phyloP scores from a whole-genome alignment of 2,329 filamentous ascomycete species.

The Ambrosiella beaveri region DNA sequence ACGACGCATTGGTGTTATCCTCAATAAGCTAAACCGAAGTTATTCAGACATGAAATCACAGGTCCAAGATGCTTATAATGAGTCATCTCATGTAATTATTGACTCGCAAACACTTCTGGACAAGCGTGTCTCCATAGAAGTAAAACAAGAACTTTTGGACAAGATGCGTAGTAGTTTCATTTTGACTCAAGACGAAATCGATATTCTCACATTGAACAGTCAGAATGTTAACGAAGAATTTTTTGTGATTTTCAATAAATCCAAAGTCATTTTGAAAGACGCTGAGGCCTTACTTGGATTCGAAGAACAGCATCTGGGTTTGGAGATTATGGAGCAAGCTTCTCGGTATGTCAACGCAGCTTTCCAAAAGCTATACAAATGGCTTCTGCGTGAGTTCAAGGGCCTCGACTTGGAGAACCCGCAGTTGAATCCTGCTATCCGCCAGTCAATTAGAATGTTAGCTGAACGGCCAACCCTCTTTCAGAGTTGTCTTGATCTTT shows the following conservation, averaged over 20 bases:
- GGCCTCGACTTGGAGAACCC: constrained; percentile 84
- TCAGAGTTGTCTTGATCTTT: constrained; percentile 82
- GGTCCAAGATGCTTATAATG: constrained; percentile 54
- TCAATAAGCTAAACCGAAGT: constrained; percentile 60
- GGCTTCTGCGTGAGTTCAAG: constrained; percentile 89
- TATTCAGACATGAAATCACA: constrained; percentile 68
- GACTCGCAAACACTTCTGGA: constrained; percentile 59
- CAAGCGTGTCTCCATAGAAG: constrained; percentile 57
- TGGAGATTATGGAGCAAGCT: constrained; percentile 82
- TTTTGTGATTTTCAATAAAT: constrained; percentile 58
- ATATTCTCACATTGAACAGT: constrained; percentile 56
- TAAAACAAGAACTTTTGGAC: constrained; percentile 59
- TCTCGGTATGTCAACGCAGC: constrained; percentile 73
- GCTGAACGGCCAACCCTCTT: constrained; percentile 82
- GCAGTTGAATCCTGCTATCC: constrained; percentile 72
- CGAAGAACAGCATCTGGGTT: constrained; percentile 71
- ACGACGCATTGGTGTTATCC: constrained; percentile 60
- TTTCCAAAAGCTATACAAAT: constrained; percentile 90
- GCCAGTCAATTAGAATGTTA: constrained; percentile 67
- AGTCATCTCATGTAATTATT: constrained; percentile 56
- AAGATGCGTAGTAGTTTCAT: constrained; percentile 73
- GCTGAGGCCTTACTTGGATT: constrained; percentile 79
- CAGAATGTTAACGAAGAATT: constrained; percentile 76
- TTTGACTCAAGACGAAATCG: constrained; percentile 62
- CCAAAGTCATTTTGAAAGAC: constrained; percentile 76